Conservation (phyloP, 352 stramenopile genomes). For the Aphanomyces astaci region DNA sequence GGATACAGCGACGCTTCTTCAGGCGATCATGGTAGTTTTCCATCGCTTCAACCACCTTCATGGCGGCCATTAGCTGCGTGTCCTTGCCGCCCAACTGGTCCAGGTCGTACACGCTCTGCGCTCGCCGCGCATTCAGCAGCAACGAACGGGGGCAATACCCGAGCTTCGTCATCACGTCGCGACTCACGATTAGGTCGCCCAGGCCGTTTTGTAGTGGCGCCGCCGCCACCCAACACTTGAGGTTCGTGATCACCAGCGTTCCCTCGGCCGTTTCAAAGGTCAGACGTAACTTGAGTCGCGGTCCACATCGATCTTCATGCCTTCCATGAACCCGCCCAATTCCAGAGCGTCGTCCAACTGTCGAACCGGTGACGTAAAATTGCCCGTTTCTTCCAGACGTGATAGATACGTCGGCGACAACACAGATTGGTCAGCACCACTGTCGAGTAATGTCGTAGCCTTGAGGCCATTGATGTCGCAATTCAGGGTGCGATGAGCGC, state of each 20-base stretch:
- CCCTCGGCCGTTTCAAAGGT: conserved; percentile 1
- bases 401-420: background rate
- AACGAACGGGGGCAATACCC: background rate
- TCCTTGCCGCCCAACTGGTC: background rate
- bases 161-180: background rate
- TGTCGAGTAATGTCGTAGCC: background rate
- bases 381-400: background rate
- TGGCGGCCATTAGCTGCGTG: background rate
- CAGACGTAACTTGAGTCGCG: background rate
- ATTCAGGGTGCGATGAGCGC: background rate
- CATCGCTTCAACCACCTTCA: background rate
- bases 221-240: background rate
- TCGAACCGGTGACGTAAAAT: background rate
- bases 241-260: background rate
- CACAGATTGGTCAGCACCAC: conserved; percentile 2
- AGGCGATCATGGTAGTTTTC: background rate
- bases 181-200: background rate
- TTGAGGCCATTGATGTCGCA: background rate
- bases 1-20: background rate
- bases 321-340: conserved; percentile 8
- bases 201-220: conserved; percentile 2
- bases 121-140: background rate
- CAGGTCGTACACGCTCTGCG: background rate
- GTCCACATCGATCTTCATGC: background rate
- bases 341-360: background rate